Conservation (phyloP, 2,329 filamentous ascomycete species). For the Gaeumannomyces sp. region DNA sequence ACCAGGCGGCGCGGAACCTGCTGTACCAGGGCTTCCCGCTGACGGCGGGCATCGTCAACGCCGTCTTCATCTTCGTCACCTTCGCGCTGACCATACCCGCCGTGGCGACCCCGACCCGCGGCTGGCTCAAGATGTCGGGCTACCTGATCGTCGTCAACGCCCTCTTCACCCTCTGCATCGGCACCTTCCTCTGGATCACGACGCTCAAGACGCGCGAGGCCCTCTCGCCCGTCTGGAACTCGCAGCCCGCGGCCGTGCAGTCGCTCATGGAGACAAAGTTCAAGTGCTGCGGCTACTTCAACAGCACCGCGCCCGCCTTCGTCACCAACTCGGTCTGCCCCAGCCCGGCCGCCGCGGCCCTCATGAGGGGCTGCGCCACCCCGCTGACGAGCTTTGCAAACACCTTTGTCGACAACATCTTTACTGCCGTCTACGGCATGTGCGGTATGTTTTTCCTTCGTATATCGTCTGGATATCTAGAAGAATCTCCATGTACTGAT, state of each 20-base stretch:
- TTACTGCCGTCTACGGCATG: conserved; percentile 74
- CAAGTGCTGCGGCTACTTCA: conserved; percentile 73
- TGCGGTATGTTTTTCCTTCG: conserved; percentile 43
- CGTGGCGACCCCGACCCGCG: conserved; percentile 59
- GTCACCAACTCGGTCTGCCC: conserved; percentile 62
- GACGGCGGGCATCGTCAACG: conserved; percentile 64
- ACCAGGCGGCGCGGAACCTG: conserved; percentile 43
- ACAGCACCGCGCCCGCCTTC: conserved; percentile 66
- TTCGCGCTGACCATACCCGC: conserved; percentile 66
- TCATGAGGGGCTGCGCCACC: conserved; percentile 62
- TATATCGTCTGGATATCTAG: conserved; percentile 17
- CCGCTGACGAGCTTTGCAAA: conserved; percentile 65
- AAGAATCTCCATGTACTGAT: not conserved
- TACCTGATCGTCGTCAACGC: conserved; percentile 57
- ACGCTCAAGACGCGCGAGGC: conserved; percentile 62
- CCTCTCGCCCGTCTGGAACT: conserved; percentile 54
- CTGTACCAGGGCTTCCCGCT: conserved; percentile 49
- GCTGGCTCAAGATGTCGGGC: conserved; percentile 64
- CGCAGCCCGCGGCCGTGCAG: conserved; percentile 51
- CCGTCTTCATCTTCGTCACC: conserved; percentile 63
- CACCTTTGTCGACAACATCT: conserved; percentile 66
- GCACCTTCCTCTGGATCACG: conserved; percentile 64
- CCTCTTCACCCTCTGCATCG: conserved; percentile 59
- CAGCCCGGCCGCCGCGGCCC: conserved; percentile 62
- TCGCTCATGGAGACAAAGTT: conserved; percentile 70